Conservation (phyloP, 2,329 filamentous ascomycete genomes). For the Aspergillus alliaceus region DNA sequence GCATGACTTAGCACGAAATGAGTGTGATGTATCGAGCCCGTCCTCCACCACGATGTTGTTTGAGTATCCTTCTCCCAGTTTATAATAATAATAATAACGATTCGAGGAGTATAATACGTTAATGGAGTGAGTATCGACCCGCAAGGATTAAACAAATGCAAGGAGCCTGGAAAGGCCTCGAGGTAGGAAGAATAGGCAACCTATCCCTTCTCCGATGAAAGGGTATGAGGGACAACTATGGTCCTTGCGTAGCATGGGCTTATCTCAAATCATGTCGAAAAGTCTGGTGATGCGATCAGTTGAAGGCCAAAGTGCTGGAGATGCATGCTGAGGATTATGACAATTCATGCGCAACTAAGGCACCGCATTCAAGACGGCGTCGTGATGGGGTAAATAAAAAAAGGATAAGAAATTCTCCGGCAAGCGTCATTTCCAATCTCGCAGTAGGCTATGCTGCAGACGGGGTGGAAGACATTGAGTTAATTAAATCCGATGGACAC, state of each 20-base stretch:
- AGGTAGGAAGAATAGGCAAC: slow-evolving; percentile 6
- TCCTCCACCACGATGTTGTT: neutral
- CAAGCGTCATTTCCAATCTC: slow-evolving; percentile 5
- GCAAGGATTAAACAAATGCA: slow-evolving; percentile 27
- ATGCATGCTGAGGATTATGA: slow-evolving; percentile 3
- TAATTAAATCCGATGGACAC: neutral
- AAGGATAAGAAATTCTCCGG: slow-evolving; percentile 9
- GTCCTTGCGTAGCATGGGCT: slow-evolving; percentile 10
- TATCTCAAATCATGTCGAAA: neutral
- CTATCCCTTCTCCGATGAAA: neutral
- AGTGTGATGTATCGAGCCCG: slow-evolving; percentile 4
- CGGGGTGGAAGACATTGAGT: neutral
- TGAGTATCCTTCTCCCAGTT: neutral
- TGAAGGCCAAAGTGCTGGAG: neutral
- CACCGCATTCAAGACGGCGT: slow-evolving; percentile 2
- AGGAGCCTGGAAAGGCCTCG: slow-evolving; percentile 22
- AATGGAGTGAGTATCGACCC: slow-evolving; percentile 10
- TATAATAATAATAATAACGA: neutral
- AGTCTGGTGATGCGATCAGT: slow-evolving; percentile 13
- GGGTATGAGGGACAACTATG: neutral
- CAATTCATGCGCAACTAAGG: slow-evolving; percentile 8
- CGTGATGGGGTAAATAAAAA: slow-evolving; percentile 3
- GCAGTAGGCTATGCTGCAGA: slow-evolving; percentile 1
- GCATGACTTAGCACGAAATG: neutral
- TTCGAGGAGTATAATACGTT: neutral